phyloP scores from a whole-genome alignment of 2,329 filamentous ascomycete species.

The Cyphellophora attinorum region DNA sequence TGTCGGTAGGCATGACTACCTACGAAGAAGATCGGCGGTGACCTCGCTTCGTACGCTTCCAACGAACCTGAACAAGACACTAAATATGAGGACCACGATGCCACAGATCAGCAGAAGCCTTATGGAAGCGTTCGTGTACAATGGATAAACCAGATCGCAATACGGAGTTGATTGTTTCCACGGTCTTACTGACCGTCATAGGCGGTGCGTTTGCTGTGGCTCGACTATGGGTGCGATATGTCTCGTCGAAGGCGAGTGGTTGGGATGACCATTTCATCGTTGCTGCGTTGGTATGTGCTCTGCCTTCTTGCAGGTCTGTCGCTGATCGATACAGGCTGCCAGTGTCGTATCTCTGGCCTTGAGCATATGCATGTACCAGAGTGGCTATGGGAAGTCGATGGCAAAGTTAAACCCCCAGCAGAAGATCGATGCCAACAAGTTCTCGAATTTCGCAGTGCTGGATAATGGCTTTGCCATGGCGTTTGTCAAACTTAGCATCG shows the following conservation, averaged over 20 bases:
- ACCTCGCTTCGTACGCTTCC: too few relatives aligned
- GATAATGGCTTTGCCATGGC: constrained; percentile 4
- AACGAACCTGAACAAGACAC: too few relatives aligned
- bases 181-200: constrained; percentile 2
- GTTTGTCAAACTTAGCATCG: constrained; percentile 3
- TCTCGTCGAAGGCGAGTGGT: constrained; percentile 3
- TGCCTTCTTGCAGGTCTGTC: too few relatives aligned
- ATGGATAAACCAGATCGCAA: constrained; percentile 1
- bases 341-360: neutral
- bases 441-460: constrained; percentile 4
- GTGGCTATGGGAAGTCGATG: constrained; percentile 1
- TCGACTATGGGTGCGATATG: constrained; percentile 1
- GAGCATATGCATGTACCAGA: neutral
- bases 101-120: too few relatives aligned
- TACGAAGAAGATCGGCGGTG: too few relatives aligned
- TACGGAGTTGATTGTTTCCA: neutral
- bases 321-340: constrained; percentile 1
- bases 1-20: too few relatives aligned
- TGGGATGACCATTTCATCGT: constrained; percentile 4
- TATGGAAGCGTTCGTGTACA: too few relatives aligned
- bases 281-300: constrained; percentile 1
- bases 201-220: constrained; percentile 1
- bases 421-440: neutral
- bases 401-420: neutral
- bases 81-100: too few relatives aligned